Base-by-base conservation (phyloP, 306 rosid genomes). In the Rosa multiflora region DNA sequence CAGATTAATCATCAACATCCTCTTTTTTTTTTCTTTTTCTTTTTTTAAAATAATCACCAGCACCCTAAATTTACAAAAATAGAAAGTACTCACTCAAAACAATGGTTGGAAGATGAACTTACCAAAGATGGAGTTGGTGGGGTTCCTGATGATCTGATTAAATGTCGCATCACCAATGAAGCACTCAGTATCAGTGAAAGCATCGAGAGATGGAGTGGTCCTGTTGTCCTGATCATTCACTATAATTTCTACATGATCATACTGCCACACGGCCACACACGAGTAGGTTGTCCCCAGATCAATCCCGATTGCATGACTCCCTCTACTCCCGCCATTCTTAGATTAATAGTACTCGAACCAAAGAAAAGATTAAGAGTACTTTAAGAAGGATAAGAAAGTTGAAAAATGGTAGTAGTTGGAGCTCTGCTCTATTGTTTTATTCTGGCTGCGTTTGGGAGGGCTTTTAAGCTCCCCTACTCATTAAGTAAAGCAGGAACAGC, bases 61-160 rank as follows among this genome's bases (percentile, higher is more conserved):
- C 51, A 47, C 11, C 51, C 51, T 10, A 32, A 2, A 47, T 47
- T 47, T 47, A 11, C 15, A 2, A 32, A 32, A 32, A 32, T 2
- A 32, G 37, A 11, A 47, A 47, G 51, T 47, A 47, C 51, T 10
- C 51, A 47, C 51, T 47, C 51, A 47, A 47, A 14, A 47, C 51
- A 47, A 4, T 47, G 11, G 51, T 47, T 11, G 51, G 12, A 47
- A 47, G 26, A 17, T 55, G 63, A 61, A 37, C 70, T 64, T 64
- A 64, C 70, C 70, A 64, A 64, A 64, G n/a, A 64, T 35, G 44
- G 44, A 64, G 70, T 37, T 64, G n/a, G 10, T 15, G n/a, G 70
- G 70, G 70, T 64, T 64, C 44, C 70, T 64, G 70, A 64, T 32
- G 44, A 64, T 35, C 44, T 26, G 44, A 21, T 64, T 64, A 13